Evolutionary conservation across 2,329 filamentous ascomycete species (phyloP).

Genomic region (Exophiala mesophila): DNA sequence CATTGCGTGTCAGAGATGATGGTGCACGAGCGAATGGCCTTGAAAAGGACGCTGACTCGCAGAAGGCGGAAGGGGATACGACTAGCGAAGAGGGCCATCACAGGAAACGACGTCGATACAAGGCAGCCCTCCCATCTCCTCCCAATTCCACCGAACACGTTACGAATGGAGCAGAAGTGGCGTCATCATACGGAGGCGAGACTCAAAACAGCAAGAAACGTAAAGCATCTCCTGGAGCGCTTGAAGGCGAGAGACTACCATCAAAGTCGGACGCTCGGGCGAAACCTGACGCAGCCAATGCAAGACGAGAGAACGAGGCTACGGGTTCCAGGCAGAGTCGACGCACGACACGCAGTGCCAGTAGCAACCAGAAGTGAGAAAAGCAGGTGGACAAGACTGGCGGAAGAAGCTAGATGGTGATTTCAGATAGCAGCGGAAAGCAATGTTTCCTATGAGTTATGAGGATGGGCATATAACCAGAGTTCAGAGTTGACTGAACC

Average conservation of each 20-base stretch:
- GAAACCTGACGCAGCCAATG: too few relatives aligned
- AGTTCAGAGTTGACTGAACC: too few relatives aligned
- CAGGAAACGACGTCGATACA: slow-evolving; percentile 14
- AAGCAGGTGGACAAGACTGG: too few relatives aligned
- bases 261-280: slow-evolving; percentile 2
- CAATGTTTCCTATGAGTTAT: too few relatives aligned
- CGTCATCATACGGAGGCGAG: neutral
- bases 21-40: neutral
- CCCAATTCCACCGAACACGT: slow-evolving; percentile 5
- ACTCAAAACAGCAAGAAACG: slow-evolving; percentile 16
- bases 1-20: neutral
- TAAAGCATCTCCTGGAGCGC: slow-evolving; percentile 15
- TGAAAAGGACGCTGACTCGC: neutral
- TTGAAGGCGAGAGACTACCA: slow-evolving; percentile 6
- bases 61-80: neutral
- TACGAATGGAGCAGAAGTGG: slow-evolving; percentile 2
- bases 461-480: too few relatives aligned
- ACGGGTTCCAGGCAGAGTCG: too few relatives aligned
- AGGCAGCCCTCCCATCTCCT: slow-evolving; percentile 8
- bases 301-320: too few relatives aligned
- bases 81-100: slow-evolving; percentile 10
- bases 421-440: too few relatives aligned
- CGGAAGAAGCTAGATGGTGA: too few relatives aligned
- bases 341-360: too few relatives aligned
- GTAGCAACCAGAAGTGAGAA: too few relatives aligned